Evolutionary conservation across 2,329 filamentous ascomycete species (phyloP).

Genomic region (Beauveria medogensis): DNA sequence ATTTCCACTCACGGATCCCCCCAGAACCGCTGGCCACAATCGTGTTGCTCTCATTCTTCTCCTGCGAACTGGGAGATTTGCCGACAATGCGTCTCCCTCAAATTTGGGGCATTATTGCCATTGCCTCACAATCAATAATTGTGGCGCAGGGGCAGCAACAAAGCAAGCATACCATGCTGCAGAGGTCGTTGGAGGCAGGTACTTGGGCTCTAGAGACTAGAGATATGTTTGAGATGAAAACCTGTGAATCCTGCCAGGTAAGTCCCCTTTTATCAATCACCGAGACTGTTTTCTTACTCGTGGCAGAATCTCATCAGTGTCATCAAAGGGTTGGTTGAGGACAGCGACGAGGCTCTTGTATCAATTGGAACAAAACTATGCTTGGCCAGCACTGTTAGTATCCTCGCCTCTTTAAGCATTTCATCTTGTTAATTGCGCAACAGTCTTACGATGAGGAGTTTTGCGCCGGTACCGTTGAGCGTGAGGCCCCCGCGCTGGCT

Average conservation of each 20-base stretch:
- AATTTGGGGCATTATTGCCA: not conserved
- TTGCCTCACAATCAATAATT: not conserved
- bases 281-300: not conserved
- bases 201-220: conserved; percentile 9
- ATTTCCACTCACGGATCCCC: not conserved
- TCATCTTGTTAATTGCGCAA: not conserved
- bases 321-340: conserved; percentile 34
- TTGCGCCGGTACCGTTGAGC: conserved; percentile 42
- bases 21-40: too few relatives aligned
- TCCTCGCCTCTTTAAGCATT: too few relatives aligned
- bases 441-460: conserved; percentile 46
- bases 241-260: conserved; percentile 22
- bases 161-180: not conserved
- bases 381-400: conserved; percentile 22
- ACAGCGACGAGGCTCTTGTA: conserved; percentile 35
- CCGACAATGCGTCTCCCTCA: not conserved
- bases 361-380: conserved; percentile 23
- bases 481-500: conserved; percentile 46
- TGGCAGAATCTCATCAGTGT: conserved; percentile 19
- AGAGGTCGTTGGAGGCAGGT: conserved; percentile 2
- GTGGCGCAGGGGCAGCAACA: not conserved
- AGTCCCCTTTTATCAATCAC: not conserved
- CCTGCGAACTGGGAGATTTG: too few relatives aligned
- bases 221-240: conserved; percentile 8
- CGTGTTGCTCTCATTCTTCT: not conserved